Conservation (phyloP, 306 rosid species). For the Rosa chinensis region DNA sequence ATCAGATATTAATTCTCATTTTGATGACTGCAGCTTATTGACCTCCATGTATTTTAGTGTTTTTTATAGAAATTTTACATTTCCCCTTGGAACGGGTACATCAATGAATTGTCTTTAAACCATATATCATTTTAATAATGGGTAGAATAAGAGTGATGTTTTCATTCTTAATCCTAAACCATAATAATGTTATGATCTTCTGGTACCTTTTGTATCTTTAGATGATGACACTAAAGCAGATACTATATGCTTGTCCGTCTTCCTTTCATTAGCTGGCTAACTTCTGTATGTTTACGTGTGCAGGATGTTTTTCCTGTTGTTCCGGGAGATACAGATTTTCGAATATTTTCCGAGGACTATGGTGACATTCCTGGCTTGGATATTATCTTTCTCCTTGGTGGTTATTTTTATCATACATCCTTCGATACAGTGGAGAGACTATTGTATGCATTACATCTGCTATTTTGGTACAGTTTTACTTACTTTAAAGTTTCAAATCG, state of each 20-base stretch:
- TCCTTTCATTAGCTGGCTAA: conserved; percentile 20
- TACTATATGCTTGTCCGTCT: background rate
- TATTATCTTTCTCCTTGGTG: conserved; percentile 93
- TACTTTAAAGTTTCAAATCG: conserved; percentile 30
- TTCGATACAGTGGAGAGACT: conserved; percentile 90
- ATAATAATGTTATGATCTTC: background rate
- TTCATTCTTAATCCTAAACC: background rate
- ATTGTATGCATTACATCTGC: conserved; percentile 70
- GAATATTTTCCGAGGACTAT: conserved; percentile 88
- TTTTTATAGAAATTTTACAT: background rate
- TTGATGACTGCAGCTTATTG: background rate
- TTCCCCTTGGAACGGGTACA: background rate
- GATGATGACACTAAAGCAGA: background rate
- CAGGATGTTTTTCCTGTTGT: conserved; percentile 95
- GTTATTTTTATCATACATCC: conserved; percentile 98
- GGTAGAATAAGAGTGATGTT: background rate
- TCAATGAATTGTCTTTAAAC: background rate
- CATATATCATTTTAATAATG: background rate
- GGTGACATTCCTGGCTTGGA: conserved; percentile 97
- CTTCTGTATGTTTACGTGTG: conserved; percentile 29
- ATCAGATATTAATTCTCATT: conserved; percentile 10
- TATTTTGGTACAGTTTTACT: conserved; percentile 47
- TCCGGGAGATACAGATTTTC: conserved; percentile 98
- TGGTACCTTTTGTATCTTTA: conserved; percentile 1
- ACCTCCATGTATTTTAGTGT: background rate